Conservation (phyloP, 2,329 filamentous ascomycete species). For the Colletotrichum spaethianum region DNA sequence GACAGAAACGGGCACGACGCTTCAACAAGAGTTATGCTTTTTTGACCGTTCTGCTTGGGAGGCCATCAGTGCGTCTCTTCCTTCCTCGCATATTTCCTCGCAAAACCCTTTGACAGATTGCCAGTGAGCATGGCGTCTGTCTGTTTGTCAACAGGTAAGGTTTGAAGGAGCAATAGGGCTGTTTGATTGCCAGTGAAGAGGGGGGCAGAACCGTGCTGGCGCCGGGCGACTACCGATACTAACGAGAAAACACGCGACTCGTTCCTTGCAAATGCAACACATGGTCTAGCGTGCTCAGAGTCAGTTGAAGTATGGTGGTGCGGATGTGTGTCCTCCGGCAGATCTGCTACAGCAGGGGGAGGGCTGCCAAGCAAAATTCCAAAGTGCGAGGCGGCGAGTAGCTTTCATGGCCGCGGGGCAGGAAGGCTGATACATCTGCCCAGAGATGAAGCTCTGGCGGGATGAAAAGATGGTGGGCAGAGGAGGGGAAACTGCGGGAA, state of each 20-base stretch:
- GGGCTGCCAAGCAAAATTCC: conserved; percentile 26
- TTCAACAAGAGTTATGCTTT: neutral
- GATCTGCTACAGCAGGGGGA: conserved; percentile 33
- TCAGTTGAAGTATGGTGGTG: conserved; percentile 17
- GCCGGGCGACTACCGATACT: conserved; percentile 19
- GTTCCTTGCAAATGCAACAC: conserved; percentile 28
- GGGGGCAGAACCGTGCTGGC: neutral
- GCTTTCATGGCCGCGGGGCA: conserved; percentile 15
- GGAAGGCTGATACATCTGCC: neutral
- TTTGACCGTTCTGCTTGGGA: neutral
- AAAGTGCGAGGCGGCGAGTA: conserved; percentile 19
- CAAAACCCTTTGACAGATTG: neutral
- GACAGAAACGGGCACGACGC: neutral
- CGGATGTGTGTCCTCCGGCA: conserved; percentile 31
- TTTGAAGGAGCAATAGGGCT: conserved; percentile 6
- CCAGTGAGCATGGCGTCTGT: neutral
- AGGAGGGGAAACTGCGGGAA: neutral
- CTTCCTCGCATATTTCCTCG: neutral
- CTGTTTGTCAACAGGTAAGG: neutral
- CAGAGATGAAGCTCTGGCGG: neutral
- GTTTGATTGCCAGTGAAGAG: neutral
- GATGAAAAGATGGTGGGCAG: neutral
- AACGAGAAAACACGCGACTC: conserved; percentile 8
- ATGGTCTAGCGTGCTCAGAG: conserved; percentile 10
- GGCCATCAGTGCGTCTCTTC: conserved; percentile 9